Evolutionary conservation across 2,329 filamentous ascomycete genomes (phyloP).

Genomic region (Didymella exigua): DNA sequence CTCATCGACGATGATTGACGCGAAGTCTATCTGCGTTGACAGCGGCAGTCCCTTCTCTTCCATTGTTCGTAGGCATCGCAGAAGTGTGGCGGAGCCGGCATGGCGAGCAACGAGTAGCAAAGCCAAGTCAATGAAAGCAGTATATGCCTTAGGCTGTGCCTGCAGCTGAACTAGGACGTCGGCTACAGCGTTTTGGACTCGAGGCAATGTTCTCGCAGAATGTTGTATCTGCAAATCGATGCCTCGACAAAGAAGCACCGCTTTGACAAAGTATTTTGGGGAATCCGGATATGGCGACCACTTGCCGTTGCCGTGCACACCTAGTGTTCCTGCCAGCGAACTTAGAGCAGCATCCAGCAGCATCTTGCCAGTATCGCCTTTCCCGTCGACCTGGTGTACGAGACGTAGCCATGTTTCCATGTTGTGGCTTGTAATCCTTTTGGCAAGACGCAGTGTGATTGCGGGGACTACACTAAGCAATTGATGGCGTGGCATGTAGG

Average conservation of each 20-base stretch:
- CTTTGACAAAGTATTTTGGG: not conserved
- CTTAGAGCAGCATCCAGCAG: not conserved
- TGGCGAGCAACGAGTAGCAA: constrained; percentile 19
- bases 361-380: not conserved
- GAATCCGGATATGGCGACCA: not conserved
- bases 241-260: constrained; percentile 5
- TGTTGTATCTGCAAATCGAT: not conserved
- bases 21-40: not conserved
- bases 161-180: constrained; percentile 20
- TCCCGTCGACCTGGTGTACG: constrained; percentile 24
- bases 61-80: constrained; percentile 21
- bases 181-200: constrained; percentile 9
- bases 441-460: constrained; percentile 17
- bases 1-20: not conserved
- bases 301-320: not conserved
- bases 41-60: constrained; percentile 9
- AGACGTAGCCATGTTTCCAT: constrained; percentile 28
- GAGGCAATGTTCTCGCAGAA: not conserved
- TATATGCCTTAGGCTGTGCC: constrained; percentile 18
- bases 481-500: constrained; percentile 18
- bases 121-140: constrained; percentile 21
- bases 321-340: not conserved
- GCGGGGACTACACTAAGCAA: constrained; percentile 13
- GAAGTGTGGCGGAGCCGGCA: constrained; percentile 11
- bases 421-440: not conserved